phyloP scores from a whole-genome alignment of 2,329 filamentous ascomycete species.

The Leptographium procerum region DNA sequence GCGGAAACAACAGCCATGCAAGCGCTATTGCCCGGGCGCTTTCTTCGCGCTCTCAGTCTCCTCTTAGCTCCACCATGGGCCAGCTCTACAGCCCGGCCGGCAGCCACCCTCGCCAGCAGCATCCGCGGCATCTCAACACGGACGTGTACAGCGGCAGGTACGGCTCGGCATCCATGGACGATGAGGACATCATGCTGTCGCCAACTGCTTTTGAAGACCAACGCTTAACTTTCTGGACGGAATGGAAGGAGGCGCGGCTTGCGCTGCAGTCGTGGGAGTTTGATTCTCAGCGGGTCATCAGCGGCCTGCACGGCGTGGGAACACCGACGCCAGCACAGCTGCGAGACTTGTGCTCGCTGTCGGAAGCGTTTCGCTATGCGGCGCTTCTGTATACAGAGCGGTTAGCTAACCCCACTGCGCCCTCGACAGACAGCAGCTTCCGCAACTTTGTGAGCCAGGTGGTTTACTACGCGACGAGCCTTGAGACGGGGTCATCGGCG shows the following conservation, averaged over 20 bases:
- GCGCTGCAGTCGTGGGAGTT: slow-evolving; percentile 76
- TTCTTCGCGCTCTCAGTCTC: slow-evolving; percentile 24
- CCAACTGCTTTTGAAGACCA: slow-evolving; percentile 44
- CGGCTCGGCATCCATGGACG: slow-evolving; percentile 36
- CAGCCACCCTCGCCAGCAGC: slow-evolving; percentile 19
- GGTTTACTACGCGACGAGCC: slow-evolving; percentile 69
- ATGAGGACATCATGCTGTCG: slow-evolving; percentile 39
- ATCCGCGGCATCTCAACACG: slow-evolving; percentile 27
- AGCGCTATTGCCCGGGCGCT: slow-evolving; percentile 11
- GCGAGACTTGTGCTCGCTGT: slow-evolving; percentile 68
- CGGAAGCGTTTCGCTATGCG: slow-evolving; percentile 81
- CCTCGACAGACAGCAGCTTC: slow-evolving; percentile 65
- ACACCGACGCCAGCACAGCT: slow-evolving; percentile 49
- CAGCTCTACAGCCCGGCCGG: slow-evolving; percentile 28
- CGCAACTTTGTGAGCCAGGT: slow-evolving; percentile 74
- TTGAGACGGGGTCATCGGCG: slow-evolving; percentile 58
- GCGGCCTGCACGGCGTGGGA: slow-evolving; percentile 20
- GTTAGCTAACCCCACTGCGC: slow-evolving; percentile 63
- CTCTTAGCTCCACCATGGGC: slow-evolving; percentile 18
- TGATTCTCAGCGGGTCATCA: slow-evolving; percentile 39
- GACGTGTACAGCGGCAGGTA: slow-evolving; percentile 41
- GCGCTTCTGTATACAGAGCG: slow-evolving; percentile 85
- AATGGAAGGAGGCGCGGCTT: slow-evolving; percentile 72
- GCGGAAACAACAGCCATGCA: not conserved
- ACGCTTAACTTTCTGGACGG: slow-evolving; percentile 62